Evolutionary conservation across 208 protist genomes (phyloP), one percentile per base, ranked within the genome.

Genomic region (Wallacemonas sp.): DNA sequence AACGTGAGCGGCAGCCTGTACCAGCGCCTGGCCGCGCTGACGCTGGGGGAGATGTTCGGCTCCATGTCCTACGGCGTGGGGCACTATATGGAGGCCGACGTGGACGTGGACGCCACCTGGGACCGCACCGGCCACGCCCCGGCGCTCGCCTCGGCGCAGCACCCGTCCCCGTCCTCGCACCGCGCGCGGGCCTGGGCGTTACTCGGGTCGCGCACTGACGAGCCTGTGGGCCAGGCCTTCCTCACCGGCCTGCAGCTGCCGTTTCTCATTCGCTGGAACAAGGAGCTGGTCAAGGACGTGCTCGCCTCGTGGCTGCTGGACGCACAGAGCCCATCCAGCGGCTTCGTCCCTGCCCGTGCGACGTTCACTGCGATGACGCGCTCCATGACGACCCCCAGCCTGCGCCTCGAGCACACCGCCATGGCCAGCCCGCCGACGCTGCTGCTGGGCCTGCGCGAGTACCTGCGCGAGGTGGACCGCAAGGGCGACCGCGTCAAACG

Each of bases 251-350:
- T 92, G 63, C 82, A 82, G 57, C 84, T 88, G 16, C 70, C 91
- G 26, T 89, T 90, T 52, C 61, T 92, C 20, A 62, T 76, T 44
- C 71, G 82, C 11, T 95, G 84, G 84, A 92, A 95, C 66, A 89
- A 86, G 63, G 84, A 95, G 72, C 62, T 92, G 57, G 77, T 67
- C 54, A 95, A 92, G 75, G 82, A 92, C 55, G 57, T 84, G 25
- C 61, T 95, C 8, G 79, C 81, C 4, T 84, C 80, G 32, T 95
- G 89, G 89, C 57, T 95, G 29, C 50, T 95, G 3, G 82, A 71
- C 16, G 67, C 84, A 41, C 83, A 90, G 71, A 77, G 92, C 61
- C 57, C 62, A 12, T 65, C 12, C 18, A 92, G 74, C 20, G 89
- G 89, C 26, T 95, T 92, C 68, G 41, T 95, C 42, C 89, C 89